Conservation (phyloP, 257 asterid species). For the Salvia hispanica region DNA sequence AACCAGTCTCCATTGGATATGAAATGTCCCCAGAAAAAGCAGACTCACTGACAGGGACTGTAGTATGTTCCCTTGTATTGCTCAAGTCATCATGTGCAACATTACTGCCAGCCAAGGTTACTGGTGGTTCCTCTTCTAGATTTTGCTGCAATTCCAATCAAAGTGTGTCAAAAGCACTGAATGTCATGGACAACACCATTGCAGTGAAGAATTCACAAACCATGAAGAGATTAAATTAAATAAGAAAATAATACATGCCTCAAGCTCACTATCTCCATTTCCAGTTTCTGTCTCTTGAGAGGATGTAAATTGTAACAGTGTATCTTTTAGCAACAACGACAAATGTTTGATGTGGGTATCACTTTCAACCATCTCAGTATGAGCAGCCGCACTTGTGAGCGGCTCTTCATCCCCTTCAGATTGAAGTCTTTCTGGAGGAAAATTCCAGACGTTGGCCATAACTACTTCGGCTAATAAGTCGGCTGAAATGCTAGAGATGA, state of each 20-base stretch:
- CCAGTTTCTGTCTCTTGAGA: slow-evolving; percentile 40
- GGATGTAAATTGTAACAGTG: slow-evolving; percentile 51
- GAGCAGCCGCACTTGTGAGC: slow-evolving; percentile 38
- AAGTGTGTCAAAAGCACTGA: slow-evolving; percentile 22
- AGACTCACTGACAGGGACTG: slow-evolving; percentile 42
- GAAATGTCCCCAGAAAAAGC: slow-evolving; percentile 47
- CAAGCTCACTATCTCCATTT: slow-evolving; percentile 48
- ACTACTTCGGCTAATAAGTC: slow-evolving; percentile 97
- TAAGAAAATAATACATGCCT: slow-evolving; percentile 51
- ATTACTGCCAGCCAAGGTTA: slow-evolving; percentile 41
- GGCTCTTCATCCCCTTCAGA: slow-evolving; percentile 59
- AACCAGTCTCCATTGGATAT: slow-evolving; percentile 47
- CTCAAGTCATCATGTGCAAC: slow-evolving; percentile 43
- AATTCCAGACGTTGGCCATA: slow-evolving; percentile 77
- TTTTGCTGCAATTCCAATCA: slow-evolving; percentile 48
- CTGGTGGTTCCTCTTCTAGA: slow-evolving; percentile 50
- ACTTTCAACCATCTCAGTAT: slow-evolving; percentile 44
- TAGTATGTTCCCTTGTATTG: slow-evolving; percentile 46
- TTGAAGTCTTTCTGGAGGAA: slow-evolving; percentile 60
- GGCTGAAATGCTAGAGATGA: slow-evolving; percentile 92
- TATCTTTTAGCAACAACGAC: slow-evolving; percentile 56
- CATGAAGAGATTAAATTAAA: too few species aligned
- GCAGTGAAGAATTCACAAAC: slow-evolving; percentile 13
- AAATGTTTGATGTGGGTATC: slow-evolving; percentile 66
- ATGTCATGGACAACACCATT: slow-evolving; percentile 16